Evolutionary conservation across 73 alveolate genomes (phyloP).

Genomic region (Chromera velia): DNA sequence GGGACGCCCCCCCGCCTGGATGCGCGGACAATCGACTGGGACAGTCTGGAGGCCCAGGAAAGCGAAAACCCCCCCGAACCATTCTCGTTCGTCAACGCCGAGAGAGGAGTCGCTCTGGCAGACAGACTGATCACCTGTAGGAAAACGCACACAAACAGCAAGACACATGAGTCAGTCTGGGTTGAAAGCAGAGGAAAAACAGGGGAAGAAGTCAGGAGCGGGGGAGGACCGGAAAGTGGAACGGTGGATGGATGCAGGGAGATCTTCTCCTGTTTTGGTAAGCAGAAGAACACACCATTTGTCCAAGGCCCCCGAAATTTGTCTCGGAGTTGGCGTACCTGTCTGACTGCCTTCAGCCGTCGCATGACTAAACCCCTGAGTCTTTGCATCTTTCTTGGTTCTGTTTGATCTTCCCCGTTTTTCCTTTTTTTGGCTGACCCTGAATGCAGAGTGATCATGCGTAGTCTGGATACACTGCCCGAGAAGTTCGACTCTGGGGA

Average conservation of each 20-base stretch:
- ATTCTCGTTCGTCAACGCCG: constrained; percentile 9
- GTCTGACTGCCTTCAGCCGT: too few relatives aligned
- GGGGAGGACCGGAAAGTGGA: too few relatives aligned
- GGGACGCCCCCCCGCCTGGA: background rate
- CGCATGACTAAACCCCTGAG: too few relatives aligned
- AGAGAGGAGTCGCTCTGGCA: background rate
- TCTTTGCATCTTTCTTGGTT: too few relatives aligned
- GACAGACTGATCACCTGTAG: constrained; percentile 28
- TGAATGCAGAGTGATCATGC: background rate
- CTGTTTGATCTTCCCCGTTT: too few relatives aligned
- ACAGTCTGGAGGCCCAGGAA: background rate
- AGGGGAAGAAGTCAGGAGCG: too few relatives aligned
- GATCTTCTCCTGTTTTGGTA: too few relatives aligned
- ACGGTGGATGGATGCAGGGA: background rate
- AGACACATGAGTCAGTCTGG: constrained; percentile 40
- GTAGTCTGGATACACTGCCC: constrained; percentile 22
- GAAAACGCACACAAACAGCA: constrained; percentile 41
- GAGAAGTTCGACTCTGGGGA: constrained; percentile 43
- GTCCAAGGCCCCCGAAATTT: too few relatives aligned
- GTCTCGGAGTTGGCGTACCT: too few relatives aligned
- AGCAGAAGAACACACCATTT: too few relatives aligned
- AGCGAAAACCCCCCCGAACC: background rate
- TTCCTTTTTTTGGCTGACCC: too few relatives aligned
- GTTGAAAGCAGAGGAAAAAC: too few relatives aligned
- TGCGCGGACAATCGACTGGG: background rate